Base-by-base conservation (phyloP, 768 basidiomycete species). In the Russula griseocarnosa region DNA sequence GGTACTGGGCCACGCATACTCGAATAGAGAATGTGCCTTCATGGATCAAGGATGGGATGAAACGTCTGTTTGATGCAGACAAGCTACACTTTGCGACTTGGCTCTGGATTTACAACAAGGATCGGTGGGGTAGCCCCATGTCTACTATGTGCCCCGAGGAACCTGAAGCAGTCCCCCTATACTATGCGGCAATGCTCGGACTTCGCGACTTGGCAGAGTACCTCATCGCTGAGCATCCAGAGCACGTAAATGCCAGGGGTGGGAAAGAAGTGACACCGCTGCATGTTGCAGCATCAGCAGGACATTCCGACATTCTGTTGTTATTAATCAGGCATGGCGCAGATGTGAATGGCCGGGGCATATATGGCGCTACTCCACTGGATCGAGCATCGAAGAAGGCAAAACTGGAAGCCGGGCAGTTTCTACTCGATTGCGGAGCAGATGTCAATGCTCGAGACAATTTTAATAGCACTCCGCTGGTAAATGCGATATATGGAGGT, bases 371-470 rank as follows among this genome's bases (percentile, higher is more conserved):
- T 7, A 57, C 42, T 5, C 42, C 44, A 22, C 26, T 57, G 13
- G 13, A 30, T n/a, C 0, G 0, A 2, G 42, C 42, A 8, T 28
- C 56, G 5, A 0, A 0, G 2, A 7, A 9, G 0, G 56, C 42
- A 16, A 30, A 14, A 3, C 5, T 46, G 0, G 44, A 32, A n/a
- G n/a, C 11, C 16, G 42, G 28, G 10, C 28, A n/a, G 11, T 8
- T 11, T 10, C 30, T 57, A 28, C 56, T 57, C 9, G 5, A 46
- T 46, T 11, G 6, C 3, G 56, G 56, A 0, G 56, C 28, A 22
- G 44, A 57, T n/a, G 14, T 57, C 11, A 32, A 57, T 22, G 28
- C 11, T 2, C 30, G 2, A 8, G 4, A 14, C 11, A 2, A n/a
- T 1, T 1, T 22, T 8, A 20, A 7, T 13, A 8, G 6, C 13